Percentiles rank a stretch among this genome's conserved stretches.
These are phyloP conservation scores for Spiraea crenata DNA, from an alignment of 331 rosid species.

Conservation along the genomic window DNA sequence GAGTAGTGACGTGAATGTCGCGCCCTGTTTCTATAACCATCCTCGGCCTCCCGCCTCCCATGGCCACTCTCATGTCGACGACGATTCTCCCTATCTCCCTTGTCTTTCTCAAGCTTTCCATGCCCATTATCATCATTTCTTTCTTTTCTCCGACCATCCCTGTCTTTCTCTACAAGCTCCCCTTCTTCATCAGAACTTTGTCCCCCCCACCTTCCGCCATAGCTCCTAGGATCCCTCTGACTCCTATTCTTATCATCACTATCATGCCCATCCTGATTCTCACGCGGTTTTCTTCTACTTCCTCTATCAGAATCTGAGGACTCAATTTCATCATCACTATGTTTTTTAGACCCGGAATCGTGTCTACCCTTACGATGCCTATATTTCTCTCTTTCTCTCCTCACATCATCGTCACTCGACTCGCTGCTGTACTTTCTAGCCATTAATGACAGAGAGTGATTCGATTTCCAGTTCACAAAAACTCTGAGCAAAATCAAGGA, in stretches of 20 bases:
- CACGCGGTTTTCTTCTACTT: slow-evolving; percentile 15
- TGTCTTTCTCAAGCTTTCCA: slow-evolving; percentile 13
- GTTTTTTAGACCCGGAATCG: slow-evolving; percentile 16
- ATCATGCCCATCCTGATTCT: slow-evolving; percentile 13
- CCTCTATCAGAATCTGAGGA: slow-evolving; percentile 23
- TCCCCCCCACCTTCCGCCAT: slow-evolving; percentile 21
- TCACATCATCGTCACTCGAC: slow-evolving; percentile 29
- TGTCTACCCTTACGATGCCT: slow-evolving; percentile 16
- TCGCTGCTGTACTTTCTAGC: slow-evolving; percentile 31
- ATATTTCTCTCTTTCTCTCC: slow-evolving; percentile 21
- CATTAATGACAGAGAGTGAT: slow-evolving; percentile 18
- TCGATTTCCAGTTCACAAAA: too few species aligned
- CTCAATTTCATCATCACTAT: slow-evolving; percentile 10
- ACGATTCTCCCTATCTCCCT: slow-evolving; percentile 15
- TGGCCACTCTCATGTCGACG: slow-evolving; percentile 18
- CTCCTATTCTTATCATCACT: slow-evolving; percentile 23
- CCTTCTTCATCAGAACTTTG: slow-evolving; percentile 25
- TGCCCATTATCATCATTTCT: slow-evolving; percentile 20
- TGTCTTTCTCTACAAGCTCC: slow-evolving; percentile 20
- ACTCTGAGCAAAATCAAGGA: too few species aligned
- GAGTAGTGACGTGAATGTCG: slow-evolving; percentile 26
- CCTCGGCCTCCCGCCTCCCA: slow-evolving; percentile 31
- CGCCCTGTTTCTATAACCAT: slow-evolving; percentile 32
- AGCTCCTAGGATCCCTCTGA: slow-evolving; percentile 23
- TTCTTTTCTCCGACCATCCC: slow-evolving; percentile 12